Conservation (phyloP, 257 asterid species). For the Capsicum baccatum region DNA sequence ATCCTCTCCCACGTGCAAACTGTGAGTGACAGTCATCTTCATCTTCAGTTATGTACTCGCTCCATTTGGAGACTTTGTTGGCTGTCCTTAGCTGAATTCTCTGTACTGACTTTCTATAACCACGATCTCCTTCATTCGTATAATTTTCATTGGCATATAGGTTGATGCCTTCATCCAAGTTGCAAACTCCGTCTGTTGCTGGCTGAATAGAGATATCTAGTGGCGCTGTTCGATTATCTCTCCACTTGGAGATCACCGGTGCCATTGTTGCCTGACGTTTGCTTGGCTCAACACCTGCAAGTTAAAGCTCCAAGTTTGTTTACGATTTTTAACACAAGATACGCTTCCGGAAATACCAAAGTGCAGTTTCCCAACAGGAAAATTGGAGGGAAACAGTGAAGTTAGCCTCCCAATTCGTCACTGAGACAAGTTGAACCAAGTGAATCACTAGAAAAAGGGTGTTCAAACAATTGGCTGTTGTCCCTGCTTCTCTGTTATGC, state of each 20-base stretch:
- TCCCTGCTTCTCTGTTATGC: not conserved
- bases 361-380: not conserved
- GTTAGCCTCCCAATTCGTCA: constrained; percentile 34
- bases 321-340: constrained; percentile 30
- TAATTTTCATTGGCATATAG: not conserved
- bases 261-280: constrained; percentile 34
- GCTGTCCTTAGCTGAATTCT: constrained; percentile 26
- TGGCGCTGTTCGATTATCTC: not conserved
- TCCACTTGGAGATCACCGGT: constrained; percentile 36
- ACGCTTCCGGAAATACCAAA: not conserved
- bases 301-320: constrained; percentile 25
- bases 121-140: constrained; percentile 25
- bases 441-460: not conserved
- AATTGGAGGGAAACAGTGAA: not conserved
- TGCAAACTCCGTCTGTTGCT: not conserved
- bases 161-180: constrained; percentile 20
- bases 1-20: constrained; percentile 38
- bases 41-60: constrained; percentile 52
- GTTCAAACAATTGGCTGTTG: not conserved
- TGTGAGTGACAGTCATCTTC: constrained; percentile 35
- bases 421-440: constrained; percentile 19
- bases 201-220: not conserved
- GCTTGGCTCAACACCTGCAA: constrained; percentile 30
- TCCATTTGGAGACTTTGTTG: constrained; percentile 68
- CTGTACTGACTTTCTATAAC: not conserved